A percentile compares a stretch with the other conserved stretches of the same genome.
phyloP scores from a whole-genome alignment of 2,329 filamentous ascomycete species.

The Hypoxylon sp. region DNA sequence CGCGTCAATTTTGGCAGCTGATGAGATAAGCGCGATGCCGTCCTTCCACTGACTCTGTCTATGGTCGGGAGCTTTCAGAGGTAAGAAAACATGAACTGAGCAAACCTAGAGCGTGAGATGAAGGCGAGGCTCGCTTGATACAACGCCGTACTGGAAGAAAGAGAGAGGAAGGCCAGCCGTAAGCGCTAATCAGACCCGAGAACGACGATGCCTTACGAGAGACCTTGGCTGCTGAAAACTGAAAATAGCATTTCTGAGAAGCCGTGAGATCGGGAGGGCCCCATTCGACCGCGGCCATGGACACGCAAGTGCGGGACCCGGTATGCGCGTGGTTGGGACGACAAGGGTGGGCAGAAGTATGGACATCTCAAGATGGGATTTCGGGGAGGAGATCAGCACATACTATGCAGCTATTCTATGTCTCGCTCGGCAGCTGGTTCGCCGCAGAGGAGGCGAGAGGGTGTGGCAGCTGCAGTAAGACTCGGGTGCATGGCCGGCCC shows the following conservation, averaged over 20 bases:
- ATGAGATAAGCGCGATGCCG: neutral
- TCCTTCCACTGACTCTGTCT: neutral
- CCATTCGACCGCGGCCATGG: conserved; percentile 15
- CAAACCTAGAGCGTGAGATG: neutral
- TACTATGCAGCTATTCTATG: too few relatives aligned
- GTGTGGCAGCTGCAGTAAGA: conserved; percentile 18
- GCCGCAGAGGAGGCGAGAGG: conserved; percentile 25
- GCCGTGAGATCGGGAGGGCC: conserved; percentile 19
- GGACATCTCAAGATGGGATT: conserved; percentile 36
- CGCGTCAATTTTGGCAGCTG: neutral
- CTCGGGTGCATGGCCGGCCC: conserved; percentile 23
- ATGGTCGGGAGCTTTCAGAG: conserved; percentile 1
- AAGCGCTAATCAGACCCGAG: conserved; percentile 21
- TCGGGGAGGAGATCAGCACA: conserved; percentile 24
- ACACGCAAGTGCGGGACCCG: conserved; percentile 21
- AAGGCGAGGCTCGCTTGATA: conserved; percentile 13
- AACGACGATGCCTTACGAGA: conserved; percentile 11
- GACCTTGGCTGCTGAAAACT: too few relatives aligned
- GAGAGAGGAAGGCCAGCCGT: conserved; percentile 13
- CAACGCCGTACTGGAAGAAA: conserved; percentile 15
- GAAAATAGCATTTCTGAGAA: conserved; percentile 24
- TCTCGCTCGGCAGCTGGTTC: conserved; percentile 2
- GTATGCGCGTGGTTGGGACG: conserved; percentile 10
- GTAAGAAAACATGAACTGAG: conserved; percentile 2
- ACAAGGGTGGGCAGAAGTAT: conserved; percentile 28